These are phyloP conservation scores for Postia placenta DNA, from an alignment of 768 basidiomycete species.

Conservation along the genomic window DNA sequence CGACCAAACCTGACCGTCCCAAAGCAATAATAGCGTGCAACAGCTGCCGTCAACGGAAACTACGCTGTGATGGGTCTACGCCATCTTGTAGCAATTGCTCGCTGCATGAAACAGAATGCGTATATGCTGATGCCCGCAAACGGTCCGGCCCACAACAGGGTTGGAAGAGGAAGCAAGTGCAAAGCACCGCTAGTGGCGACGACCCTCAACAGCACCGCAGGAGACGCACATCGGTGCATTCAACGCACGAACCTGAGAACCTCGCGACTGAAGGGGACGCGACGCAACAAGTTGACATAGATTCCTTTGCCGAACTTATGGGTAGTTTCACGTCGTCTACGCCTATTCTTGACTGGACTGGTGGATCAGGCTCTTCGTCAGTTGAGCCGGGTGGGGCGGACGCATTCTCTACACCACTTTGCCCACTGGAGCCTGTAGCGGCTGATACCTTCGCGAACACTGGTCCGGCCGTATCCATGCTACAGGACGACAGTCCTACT, in stretches of 20 bases:
- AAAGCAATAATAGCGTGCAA: neutral
- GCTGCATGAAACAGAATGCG: neutral
- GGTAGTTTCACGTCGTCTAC: neutral
- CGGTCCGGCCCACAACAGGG: neutral
- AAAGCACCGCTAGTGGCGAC: neutral
- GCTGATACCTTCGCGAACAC: no score
- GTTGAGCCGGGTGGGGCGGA: neutral
- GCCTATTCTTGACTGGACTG: no score
- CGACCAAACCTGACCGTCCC: neutral
- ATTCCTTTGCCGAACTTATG: neutral
- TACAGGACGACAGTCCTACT: no score
- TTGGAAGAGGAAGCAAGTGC: neutral
- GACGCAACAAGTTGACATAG: neutral
- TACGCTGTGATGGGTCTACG: neutral
- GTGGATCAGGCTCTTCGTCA: neutral
- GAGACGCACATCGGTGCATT: neutral
- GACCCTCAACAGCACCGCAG: neutral
- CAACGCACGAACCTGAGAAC: neutral
- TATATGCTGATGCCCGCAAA: neutral
- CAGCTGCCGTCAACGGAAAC: neutral
- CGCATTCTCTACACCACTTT: no score
- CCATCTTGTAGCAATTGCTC: neutral
- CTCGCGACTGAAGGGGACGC: neutral
- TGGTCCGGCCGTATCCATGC: no score
- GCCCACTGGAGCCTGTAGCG: no score